Evolutionary conservation across 208 protist genomes (phyloP).

Genomic region (Leishmania tarentolae): DNA sequence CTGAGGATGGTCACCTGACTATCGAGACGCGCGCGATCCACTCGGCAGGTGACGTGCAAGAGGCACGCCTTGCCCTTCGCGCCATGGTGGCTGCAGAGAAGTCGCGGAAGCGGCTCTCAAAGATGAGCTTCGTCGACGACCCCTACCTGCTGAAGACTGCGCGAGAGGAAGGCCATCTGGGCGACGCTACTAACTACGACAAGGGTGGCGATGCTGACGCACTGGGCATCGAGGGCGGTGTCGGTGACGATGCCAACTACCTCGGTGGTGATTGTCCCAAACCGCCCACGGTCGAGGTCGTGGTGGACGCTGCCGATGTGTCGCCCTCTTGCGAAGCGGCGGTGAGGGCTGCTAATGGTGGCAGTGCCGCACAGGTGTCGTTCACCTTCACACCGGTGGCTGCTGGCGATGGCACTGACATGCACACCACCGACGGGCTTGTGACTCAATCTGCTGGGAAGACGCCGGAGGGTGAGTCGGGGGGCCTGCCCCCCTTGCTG

Average conservation of each 20-base stretch:
- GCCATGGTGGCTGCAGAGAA: conserved; percentile 46
- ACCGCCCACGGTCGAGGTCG: neutral
- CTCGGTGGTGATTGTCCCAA: neutral
- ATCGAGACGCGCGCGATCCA: conserved; percentile 44
- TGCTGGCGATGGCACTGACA: neutral
- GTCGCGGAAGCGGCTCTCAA: conserved; percentile 31
- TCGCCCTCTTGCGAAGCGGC: neutral
- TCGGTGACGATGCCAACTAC: neutral
- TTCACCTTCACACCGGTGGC: neutral
- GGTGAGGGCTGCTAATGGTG: neutral
- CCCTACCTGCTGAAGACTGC: conserved; percentile 33
- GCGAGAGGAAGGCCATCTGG: conserved; percentile 25
- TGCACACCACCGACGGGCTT: neutral
- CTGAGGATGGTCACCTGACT: conserved; percentile 32
- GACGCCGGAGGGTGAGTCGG: neutral
- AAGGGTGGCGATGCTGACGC: neutral
- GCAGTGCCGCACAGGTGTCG: neutral
- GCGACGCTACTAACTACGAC: conserved; percentile 5
- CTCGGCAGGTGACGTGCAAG: conserved; percentile 40
- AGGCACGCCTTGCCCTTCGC: conserved; percentile 42
- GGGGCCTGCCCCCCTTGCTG: neutral
- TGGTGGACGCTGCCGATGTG: conserved; percentile 1
- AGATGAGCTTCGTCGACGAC: conserved; percentile 23
- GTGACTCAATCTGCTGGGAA: neutral
- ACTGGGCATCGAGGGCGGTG: neutral